Conservation (phyloP, 2,329 filamentous ascomycete species). For the Penicillium concentricum region DNA sequence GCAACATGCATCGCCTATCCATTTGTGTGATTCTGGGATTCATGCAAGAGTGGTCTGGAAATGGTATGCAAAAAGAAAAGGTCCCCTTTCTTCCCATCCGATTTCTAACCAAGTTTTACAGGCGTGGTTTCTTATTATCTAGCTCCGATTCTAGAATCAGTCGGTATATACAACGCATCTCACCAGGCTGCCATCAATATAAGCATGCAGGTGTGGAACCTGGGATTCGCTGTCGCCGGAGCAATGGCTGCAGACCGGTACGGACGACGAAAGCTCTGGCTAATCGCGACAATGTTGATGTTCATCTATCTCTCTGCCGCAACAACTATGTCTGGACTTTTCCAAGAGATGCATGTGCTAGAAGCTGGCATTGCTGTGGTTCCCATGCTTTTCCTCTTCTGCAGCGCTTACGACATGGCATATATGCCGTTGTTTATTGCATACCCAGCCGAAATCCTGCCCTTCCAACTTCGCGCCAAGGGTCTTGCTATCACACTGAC, state of each 20-base stretch:
- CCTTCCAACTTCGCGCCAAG: slow-evolving; percentile 22
- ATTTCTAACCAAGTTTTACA: not conserved
- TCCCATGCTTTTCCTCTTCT: slow-evolving; percentile 22
- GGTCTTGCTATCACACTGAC: slow-evolving; percentile 23
- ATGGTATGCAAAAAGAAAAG: not conserved
- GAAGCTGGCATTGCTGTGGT: slow-evolving; percentile 30
- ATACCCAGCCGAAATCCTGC: slow-evolving; percentile 22
- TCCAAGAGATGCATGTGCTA: slow-evolving; percentile 15
- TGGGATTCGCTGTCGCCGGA: slow-evolving; percentile 4
- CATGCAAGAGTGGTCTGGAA: slow-evolving; percentile 21
- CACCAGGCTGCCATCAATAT: slow-evolving; percentile 16
- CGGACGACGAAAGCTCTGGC: slow-evolving; percentile 15
- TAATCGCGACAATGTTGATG: slow-evolving; percentile 15
- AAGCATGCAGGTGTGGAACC: slow-evolving; percentile 16
- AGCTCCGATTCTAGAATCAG: slow-evolving; percentile 13
- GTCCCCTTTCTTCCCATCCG: not conserved
- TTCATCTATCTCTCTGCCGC: slow-evolving; percentile 19
- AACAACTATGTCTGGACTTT: slow-evolving; percentile 16
- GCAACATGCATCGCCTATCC: slow-evolving; percentile 20
- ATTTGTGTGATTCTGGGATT: slow-evolving; percentile 25
- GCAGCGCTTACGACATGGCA: slow-evolving; percentile 19
- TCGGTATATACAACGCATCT: slow-evolving; percentile 19
- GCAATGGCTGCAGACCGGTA: slow-evolving; percentile 9
- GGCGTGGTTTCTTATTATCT: slow-evolving; percentile 27
- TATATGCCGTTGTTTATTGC: slow-evolving; percentile 21